Base-by-base conservation (phyloP, 2,329 filamentous ascomycete genomes). In the Zymoseptoria pseudotritici region DNA sequence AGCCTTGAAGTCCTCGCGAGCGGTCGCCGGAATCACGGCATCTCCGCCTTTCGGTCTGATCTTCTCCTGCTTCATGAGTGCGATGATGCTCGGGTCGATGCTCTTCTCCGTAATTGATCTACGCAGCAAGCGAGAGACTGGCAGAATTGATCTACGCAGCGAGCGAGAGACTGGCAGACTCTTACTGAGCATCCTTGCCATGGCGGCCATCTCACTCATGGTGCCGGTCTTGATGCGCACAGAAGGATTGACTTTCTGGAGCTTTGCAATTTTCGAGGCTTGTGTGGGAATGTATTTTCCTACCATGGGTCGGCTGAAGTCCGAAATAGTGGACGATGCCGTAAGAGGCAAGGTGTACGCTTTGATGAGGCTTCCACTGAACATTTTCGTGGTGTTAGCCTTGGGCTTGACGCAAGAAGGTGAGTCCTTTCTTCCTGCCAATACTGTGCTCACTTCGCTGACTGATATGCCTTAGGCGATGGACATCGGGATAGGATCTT, bases 231-330 rank as follows among this genome's bases (percentile, higher is more conserved):
- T 79, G 9, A 74, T 78, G 13, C 74, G 76, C 63, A 72, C 73
- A 42, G 78, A 81, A 50, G 55, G 51, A 21, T 49, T 78, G 3
- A 76, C 80, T 0, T 82, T 86, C 64, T 83, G 80, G 79, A 76
- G 76, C 7, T 83, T 86, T 66, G 83, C 81, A 65, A 62, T 83
- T 0, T 80, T 86, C 57, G 83, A 86, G 67, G 73, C 75, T 10
- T 83, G 81, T 67, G 78, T 85, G 21, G 83, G 83, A 4, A 73
- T 81, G 42, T 86, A 86, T 66, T 85, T 78, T 65, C 83, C 83
- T 0, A 79, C 77, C 59, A 82, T 84, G 69, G 80, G 77, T 0
- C 79, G 79, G 54, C 67, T 85, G 57, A 85, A 85, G 70, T 80
- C 80, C 6, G 72, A 75, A 46, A 71, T 83, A 4, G 76, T 85